These are phyloP conservation scores for Chlamydomonas eustigma DNA, from an alignment of 139 green algal species.

Conservation along the genomic window DNA sequence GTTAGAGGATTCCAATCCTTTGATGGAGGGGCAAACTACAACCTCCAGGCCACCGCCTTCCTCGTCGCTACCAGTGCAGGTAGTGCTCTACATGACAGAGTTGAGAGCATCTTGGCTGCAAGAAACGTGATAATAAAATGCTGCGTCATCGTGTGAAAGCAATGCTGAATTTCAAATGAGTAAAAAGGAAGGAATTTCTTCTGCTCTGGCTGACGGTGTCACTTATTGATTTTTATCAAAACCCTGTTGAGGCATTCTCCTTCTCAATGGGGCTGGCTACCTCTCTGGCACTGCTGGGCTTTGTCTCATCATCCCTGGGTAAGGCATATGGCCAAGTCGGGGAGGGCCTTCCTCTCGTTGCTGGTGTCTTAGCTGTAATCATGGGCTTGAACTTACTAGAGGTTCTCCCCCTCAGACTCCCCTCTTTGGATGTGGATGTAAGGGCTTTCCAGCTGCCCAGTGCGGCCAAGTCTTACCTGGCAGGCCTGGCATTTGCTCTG, in stretches of 20 bases:
- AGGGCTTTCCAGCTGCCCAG: conserved; percentile 40
- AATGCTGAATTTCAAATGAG: too few species aligned
- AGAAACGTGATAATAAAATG: too few species aligned
- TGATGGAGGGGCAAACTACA: not conserved
- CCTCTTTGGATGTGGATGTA: conserved; percentile 77
- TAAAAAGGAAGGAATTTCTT: too few species aligned
- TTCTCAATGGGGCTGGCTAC: conserved; percentile 86
- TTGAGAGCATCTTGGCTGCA: not conserved
- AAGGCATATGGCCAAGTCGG: conserved; percentile 76
- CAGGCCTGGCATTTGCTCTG: conserved; percentile 90
- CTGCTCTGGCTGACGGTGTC: too few species aligned
- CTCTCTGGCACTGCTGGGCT: conserved; percentile 78
- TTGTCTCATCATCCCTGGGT: conserved; percentile 65
- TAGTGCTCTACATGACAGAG: not conserved
- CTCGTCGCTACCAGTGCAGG: not conserved
- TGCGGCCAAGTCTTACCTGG: conserved; percentile 76
- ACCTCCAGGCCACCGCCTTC: not conserved
- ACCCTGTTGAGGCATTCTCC: conserved; percentile 31
- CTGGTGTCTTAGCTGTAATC: conserved; percentile 69
- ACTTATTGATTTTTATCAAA: too few species aligned
- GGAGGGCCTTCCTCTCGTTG: conserved; percentile 30
- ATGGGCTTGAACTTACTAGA: conserved; percentile 96
- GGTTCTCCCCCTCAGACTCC: conserved; percentile 73
- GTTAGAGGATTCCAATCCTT: not conserved
- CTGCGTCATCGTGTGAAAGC: too few species aligned